Conservation (phyloP, 441 rosid species). For the Capsella rubella region DNA sequence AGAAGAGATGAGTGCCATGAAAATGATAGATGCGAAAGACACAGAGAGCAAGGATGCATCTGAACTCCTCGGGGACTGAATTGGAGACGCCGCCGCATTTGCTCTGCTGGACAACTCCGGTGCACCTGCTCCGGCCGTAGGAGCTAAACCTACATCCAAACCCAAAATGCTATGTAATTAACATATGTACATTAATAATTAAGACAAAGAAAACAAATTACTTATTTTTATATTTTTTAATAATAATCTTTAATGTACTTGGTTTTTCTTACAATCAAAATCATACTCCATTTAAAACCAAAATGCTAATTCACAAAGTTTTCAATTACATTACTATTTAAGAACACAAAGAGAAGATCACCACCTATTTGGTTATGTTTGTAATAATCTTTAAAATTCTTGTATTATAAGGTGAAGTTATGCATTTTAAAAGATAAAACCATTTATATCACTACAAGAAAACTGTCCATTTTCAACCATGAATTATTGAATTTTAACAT, state of each 20-base stretch:
- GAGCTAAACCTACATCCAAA: conserved; percentile 34
- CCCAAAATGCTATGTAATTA: neutral
- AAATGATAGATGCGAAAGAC: conserved; percentile 15
- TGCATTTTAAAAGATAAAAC: neutral
- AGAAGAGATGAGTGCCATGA: conserved; percentile 26
- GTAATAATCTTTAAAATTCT: neutral
- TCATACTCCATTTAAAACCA: neutral
- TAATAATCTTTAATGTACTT: no score
- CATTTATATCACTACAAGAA: no score
- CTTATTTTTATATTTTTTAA: no score
- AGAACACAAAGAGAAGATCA: neutral
- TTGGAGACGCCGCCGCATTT: conserved; percentile 24
- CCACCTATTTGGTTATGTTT: neutral
- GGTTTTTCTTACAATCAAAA: no score
- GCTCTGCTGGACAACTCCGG: conserved; percentile 21
- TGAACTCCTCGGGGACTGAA: conserved; percentile 21
- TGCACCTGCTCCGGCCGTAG: conserved; percentile 22
- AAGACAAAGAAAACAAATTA: no score
- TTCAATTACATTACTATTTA: no score
- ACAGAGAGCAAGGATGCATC: conserved; percentile 24
- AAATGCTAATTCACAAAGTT: neutral
- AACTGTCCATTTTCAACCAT: no score
- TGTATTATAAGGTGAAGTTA: neutral
- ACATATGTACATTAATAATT: no score
- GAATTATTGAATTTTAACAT: no score